Base-by-base conservation (phyloP, 2,329 filamentous ascomycete genomes). In the Coleophoma cylindrospora region DNA sequence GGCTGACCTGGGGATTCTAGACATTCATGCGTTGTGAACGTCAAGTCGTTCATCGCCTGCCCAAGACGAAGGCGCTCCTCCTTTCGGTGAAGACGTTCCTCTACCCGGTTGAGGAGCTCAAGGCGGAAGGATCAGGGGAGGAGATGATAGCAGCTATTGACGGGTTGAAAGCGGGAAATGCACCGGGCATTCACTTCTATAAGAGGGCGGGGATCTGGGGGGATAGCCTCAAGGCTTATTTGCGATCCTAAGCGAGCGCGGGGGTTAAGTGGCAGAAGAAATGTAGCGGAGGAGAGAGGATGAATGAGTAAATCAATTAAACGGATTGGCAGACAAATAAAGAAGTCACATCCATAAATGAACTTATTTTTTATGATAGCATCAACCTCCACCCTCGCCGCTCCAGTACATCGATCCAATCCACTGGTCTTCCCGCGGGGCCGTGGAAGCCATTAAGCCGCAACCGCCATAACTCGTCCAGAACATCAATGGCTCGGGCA, bases 81-180 rank as follows among this genome's bases (percentile, higher is more conserved):
- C 86, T 86, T 65, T 73, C 70, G 0, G 79, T 84, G 61, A 82
- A 83, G 64, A 85, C 82, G 13, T 85, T 83, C 63, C 67, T 74
- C 50, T 84, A 85, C 63, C 71, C 73, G 2, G 62, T 86, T 8
- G 56, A 58, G 37, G 70, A 80, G 47, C 65, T 86, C 41, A 81
- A 77, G 58, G 72, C 72, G 4, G 80, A 84, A 52, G 81, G 80
- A 0, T 63, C 61, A 4, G 80, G 74, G 0, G 73, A 76, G 57
- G 73, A 72, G 8, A 59, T 85, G 48, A 78, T 75, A 1, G 57
- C 65, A 33, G 81, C 81, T 2, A 80, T 84, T 60, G 80, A 85
- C 50, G 82, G 82, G 1, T 59, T 86, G 58, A 72, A 69, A 34
- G 64, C 61, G 46, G 82, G 82, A 0, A 83, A 68, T 69, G 76